Conservation (phyloP, 2,329 filamentous ascomycete genomes). For the Eutypa lata region DNA sequence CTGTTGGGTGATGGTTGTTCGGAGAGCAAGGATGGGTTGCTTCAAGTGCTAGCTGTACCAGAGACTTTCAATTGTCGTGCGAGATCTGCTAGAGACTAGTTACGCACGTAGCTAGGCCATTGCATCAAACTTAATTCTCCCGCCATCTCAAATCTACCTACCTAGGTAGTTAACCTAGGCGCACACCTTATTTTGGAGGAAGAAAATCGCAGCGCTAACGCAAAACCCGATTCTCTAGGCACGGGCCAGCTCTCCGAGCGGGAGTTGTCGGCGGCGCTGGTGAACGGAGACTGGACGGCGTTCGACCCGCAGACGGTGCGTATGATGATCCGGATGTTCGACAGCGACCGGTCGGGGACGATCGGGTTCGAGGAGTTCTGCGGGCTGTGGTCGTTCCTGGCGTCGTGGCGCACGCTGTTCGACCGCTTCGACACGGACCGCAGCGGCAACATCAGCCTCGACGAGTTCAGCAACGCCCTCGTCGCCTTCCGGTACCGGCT, state of each 20-base stretch:
- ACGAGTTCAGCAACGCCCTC: constrained; percentile 87
- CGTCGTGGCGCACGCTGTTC: constrained; percentile 90
- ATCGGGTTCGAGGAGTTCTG: constrained; percentile 97
- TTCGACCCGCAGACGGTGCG: constrained; percentile 93
- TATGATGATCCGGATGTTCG: constrained; percentile 99
- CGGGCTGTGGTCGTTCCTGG: constrained; percentile 92
- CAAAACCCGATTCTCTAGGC: constrained; percentile 39
- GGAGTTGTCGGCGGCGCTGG: constrained; percentile 84
- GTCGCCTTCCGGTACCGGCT: constrained; percentile 92
- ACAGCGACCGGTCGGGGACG: constrained; percentile 81
- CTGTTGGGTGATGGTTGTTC: no score
- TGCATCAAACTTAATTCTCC: no score
- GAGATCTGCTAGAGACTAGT: no score
- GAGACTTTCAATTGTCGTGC: no score
- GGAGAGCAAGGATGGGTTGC: no score
- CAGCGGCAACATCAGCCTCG: constrained; percentile 79
- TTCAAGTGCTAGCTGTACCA: no score
- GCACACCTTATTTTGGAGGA: no score
- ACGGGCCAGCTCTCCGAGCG: constrained; percentile 80
- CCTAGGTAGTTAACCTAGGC: no score
- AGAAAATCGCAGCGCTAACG: constrained; percentile 2
- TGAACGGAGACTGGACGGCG: constrained; percentile 93
- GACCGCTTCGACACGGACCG: constrained; percentile 90
- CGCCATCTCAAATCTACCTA: no score
- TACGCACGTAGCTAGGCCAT: no score